Percentiles rank a stretch among this genome's conserved stretches.
phyloP scores from a whole-genome alignment of 768 basidiomycete genomes.

The Cantharellus anzutake region DNA sequence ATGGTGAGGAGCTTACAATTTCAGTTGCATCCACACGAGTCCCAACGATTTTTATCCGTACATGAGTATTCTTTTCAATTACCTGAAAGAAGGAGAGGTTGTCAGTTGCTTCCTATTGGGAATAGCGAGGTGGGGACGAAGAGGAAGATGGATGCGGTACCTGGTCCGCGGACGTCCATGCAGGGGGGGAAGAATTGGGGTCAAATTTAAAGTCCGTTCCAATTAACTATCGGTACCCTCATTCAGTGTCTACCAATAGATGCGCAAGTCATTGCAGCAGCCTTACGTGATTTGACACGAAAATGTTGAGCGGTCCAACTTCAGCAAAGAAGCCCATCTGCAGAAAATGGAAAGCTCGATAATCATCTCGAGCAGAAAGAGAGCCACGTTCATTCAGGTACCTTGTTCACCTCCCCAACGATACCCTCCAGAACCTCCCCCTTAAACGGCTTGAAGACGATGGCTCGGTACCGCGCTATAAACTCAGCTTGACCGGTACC shows the following conservation, averaged over 20 bases:
- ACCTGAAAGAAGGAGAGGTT: conserved; percentile 29
- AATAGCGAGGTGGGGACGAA: not conserved
- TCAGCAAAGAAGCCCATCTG: conserved; percentile 99
- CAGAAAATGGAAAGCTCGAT: not conserved
- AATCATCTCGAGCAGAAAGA: not conserved
- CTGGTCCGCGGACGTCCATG: conserved; percentile 81
- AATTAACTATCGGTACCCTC: conserved; percentile 40
- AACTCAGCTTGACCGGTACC: conserved; percentile 95
- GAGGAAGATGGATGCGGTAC: conserved; percentile 19
- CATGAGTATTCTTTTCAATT: conserved; percentile 82
- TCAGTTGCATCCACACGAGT: conserved; percentile 95
- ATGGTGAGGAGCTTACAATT: conserved; percentile 41
- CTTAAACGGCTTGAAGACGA: conserved; percentile 99
- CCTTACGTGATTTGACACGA: conserved; percentile 85
- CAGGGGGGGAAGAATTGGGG: conserved; percentile 92
- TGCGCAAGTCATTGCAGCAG: not conserved
- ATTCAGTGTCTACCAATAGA: not conserved
- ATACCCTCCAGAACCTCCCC: conserved; percentile 92
- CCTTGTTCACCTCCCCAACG: conserved; percentile 91
- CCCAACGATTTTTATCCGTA: conserved; percentile 94
- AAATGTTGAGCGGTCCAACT: conserved; percentile 84
- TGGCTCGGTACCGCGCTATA: conserved; percentile 80
- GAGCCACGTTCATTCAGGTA: conserved; percentile 18
- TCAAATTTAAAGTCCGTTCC: conserved; percentile 90
- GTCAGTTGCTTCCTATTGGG: too few relatives aligned